These are phyloP conservation scores for Zygnema cylindricum DNA, from an alignment of 139 green algal species.

Conservation along the genomic window DNA sequence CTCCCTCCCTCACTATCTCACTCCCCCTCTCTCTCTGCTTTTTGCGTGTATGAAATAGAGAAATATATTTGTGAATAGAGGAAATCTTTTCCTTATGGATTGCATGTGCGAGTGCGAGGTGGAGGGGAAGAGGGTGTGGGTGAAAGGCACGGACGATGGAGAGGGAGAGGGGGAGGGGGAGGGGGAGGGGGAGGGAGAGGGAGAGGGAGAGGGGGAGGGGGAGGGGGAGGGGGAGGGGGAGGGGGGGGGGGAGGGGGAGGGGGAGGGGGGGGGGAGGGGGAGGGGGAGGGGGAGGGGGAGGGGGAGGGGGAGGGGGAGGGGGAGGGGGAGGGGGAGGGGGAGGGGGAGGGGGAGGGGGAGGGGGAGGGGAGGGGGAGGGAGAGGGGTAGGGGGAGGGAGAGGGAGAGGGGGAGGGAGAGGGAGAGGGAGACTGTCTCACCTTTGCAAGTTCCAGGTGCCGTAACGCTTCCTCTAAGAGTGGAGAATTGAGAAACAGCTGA, in stretches of 20 bases:
- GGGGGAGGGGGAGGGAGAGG: neutral
- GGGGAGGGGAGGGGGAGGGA: neutral
- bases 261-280: neutral
- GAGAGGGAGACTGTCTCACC: neutral
- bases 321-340: neutral
- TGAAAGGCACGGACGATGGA: neutral
- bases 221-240: neutral
- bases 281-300: neutral
- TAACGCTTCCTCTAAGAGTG: slow-evolving; percentile 19
- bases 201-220: neutral
- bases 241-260: neutral
- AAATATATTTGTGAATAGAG: no score
- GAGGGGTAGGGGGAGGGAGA: neutral
- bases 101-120: no score
- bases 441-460: slow-evolving; percentile 42
- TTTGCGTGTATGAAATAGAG: no score
- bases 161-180: neutral
- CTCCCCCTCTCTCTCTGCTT: no score
- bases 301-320: neutral
- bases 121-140: neutral
- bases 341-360: neutral
- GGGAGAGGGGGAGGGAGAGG: no score
- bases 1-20: no score
- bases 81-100: no score
- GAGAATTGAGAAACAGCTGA: slow-evolving; percentile 42